A percentile compares a stretch with the other conserved stretches of the same genome.
Conservation (phyloP, 129 eudicot species). For the Erigeron canadensis region DNA sequence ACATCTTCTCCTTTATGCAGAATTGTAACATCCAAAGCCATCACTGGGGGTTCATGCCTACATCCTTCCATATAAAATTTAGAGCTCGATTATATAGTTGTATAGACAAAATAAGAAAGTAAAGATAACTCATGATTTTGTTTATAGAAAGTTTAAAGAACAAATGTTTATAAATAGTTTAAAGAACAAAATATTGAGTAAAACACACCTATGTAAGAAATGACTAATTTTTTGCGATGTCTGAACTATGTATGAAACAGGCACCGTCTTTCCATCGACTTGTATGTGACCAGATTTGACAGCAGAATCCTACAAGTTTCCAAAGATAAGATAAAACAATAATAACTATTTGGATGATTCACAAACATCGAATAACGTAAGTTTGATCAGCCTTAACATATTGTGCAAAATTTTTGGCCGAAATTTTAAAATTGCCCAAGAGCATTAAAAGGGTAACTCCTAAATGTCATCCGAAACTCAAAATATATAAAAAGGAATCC, state of each 20-base stretch:
- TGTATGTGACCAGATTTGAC: constrained; percentile 87
- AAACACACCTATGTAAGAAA: constrained; percentile 74
- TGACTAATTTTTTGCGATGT: constrained; percentile 94
- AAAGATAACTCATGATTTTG: neutral
- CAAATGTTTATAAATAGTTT: neutral
- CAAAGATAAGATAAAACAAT: neutral
- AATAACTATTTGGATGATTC: neutral
- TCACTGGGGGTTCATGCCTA: constrained; percentile 99
- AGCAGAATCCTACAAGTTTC: constrained; percentile 64
- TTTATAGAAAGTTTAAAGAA: neutral
- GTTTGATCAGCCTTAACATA: neutral
- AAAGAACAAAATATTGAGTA: neutral
- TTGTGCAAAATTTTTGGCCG: neutral
- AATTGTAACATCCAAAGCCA: constrained; percentile 69
- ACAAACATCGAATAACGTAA: neutral
- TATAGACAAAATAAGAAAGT: neutral
- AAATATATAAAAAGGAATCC: too few species aligned
- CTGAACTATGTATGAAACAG: constrained; percentile 59
- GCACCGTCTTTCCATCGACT: constrained; percentile 77
- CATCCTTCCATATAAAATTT: constrained; percentile 39
- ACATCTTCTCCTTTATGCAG: constrained; percentile 71
- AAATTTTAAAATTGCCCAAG: neutral
- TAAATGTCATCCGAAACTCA: neutral
- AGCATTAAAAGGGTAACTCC: neutral
- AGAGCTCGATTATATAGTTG: constrained; percentile 27